Percentiles rank a stretch among this genome's conserved stretches.
These are phyloP conservation scores for Termitomyces sp. DNA, from an alignment of 768 basidiomycete genomes.

Conservation along the genomic window DNA sequence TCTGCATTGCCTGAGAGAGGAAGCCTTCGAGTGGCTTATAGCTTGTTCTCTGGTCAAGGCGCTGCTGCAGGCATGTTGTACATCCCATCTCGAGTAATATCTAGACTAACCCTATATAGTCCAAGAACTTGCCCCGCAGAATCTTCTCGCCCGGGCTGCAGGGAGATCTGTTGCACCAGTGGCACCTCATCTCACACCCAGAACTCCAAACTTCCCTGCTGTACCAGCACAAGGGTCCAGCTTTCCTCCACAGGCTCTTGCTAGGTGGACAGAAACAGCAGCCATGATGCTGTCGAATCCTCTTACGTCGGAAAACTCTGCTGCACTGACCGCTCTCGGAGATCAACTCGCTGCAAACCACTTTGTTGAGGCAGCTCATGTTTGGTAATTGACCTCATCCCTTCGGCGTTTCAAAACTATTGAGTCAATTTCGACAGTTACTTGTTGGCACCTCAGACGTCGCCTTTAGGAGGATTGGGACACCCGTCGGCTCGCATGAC, in stretches of 20 bases:
- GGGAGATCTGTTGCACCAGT: constrained; percentile 38
- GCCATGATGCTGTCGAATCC: constrained; percentile 80
- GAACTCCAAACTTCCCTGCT: constrained; percentile 54
- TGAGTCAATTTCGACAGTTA: constrained; percentile 48
- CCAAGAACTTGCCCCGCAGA: constrained; percentile 67
- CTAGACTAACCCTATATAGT: constrained; percentile 38
- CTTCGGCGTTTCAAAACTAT: neutral
- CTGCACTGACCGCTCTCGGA: constrained; percentile 79
- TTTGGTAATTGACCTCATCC: constrained; percentile 60
- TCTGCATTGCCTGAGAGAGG: constrained; percentile 49
- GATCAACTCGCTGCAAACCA: constrained; percentile 72
- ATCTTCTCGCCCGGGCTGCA: constrained; percentile 39
- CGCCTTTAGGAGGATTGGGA: constrained; percentile 69
- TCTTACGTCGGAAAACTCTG: constrained; percentile 61
- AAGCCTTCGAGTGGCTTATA: constrained; percentile 75
- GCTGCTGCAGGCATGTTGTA: constrained; percentile 54
- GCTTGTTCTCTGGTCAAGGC: constrained; percentile 82
- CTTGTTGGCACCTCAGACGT: constrained; percentile 79
- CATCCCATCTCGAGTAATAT: constrained; percentile 17
- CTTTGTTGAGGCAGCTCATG: constrained; percentile 84
- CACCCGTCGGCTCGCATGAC: constrained; percentile 63
- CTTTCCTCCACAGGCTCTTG: constrained; percentile 61
- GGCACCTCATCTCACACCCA: constrained; percentile 18
- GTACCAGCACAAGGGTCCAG: constrained; percentile 35
- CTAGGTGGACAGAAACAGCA: constrained; percentile 81